These are phyloP conservation scores for Cyclocybe aegerita DNA, from an alignment of 768 basidiomycete genomes.

Conservation along the genomic window DNA sequence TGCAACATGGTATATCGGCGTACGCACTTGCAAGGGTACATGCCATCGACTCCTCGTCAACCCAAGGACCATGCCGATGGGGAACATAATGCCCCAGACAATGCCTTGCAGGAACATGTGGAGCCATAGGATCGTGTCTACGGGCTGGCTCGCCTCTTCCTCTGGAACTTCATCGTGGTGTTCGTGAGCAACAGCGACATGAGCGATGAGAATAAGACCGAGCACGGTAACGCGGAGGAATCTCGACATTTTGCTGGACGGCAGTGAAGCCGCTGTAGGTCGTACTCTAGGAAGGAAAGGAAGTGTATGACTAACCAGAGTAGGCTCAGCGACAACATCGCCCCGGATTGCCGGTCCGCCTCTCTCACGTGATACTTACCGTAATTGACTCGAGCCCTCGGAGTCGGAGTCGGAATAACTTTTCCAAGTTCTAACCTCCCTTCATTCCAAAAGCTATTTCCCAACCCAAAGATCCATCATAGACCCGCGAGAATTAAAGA, in stretches of 20 bases:
- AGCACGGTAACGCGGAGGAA: constrained; percentile 2
- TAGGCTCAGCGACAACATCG: no score
- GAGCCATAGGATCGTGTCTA: constrained; percentile 79
- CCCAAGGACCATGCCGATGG: constrained; percentile 78
- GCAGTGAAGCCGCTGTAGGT: not conserved
- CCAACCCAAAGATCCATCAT: not conserved
- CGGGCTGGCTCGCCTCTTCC: constrained; percentile 60
- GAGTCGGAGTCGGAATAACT: no score
- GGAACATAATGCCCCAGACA: constrained; percentile 88
- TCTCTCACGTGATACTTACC: no score
- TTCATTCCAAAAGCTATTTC: no score
- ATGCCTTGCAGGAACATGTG: constrained; percentile 78
- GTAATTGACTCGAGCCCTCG: no score
- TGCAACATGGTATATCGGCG: not conserved
- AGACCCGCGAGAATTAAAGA: not conserved
- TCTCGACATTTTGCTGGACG: constrained; percentile 3
- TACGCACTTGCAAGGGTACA: constrained; percentile 77
- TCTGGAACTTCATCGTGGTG: constrained; percentile 67
- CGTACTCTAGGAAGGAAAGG: not conserved
- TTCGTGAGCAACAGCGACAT: constrained; percentile 46
- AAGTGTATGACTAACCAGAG: not conserved
- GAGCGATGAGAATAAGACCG: constrained; percentile 12
- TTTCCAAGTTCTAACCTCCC: no score
- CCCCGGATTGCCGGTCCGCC: no score
- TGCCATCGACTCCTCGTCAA: constrained; percentile 85